phyloP scores from a whole-genome alignment of 225 moss, liverwort and hornwort species.

The Pleurozium schreberi region DNA sequence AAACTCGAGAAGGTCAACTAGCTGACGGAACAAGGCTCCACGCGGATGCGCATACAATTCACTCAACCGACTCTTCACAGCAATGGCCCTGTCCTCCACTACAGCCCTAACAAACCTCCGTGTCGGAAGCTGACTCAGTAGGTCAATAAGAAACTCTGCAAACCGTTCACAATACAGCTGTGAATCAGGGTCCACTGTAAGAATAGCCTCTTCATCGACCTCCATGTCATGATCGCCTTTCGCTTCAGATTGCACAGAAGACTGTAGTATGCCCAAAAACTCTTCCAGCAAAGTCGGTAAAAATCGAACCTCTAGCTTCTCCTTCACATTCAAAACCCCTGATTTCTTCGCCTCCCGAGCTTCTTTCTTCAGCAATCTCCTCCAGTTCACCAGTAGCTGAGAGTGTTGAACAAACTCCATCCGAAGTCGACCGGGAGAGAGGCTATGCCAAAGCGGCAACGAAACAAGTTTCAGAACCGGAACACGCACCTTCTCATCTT shows the following conservation, averaged over 20 bases:
- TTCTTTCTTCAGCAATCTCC: conserved; percentile 64
- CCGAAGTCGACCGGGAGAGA: conserved; percentile 72
- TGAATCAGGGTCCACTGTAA: conserved; percentile 51
- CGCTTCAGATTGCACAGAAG: conserved; percentile 22
- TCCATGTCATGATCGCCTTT: conserved; percentile 15
- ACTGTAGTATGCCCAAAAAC: conserved; percentile 63
- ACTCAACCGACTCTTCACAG: conserved; percentile 90
- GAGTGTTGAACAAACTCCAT: conserved; percentile 86
- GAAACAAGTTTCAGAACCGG: conserved; percentile 75
- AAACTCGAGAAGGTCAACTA: conserved; percentile 87
- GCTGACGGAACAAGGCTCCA: conserved; percentile 78
- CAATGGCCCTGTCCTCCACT: conserved; percentile 72
- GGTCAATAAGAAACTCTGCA: conserved; percentile 91
- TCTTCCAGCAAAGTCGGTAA: conserved; percentile 75
- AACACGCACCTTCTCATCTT: conserved; percentile 87
- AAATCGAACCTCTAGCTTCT: conserved; percentile 86
- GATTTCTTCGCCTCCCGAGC: conserved; percentile 48
- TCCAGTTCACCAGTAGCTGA: conserved; percentile 75
- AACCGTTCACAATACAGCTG: conserved; percentile 95
- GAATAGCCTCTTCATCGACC: conserved; percentile 2
- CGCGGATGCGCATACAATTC: conserved; percentile 61
- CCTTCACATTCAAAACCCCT: conserved; percentile 33
- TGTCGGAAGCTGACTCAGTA: conserved; percentile 88
- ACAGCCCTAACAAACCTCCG: conserved; percentile 81
- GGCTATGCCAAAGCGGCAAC: conserved; percentile 86